phyloP scores from a whole-genome alignment of 1,139 yeast species.

The Geotrichum restrictum region DNA sequence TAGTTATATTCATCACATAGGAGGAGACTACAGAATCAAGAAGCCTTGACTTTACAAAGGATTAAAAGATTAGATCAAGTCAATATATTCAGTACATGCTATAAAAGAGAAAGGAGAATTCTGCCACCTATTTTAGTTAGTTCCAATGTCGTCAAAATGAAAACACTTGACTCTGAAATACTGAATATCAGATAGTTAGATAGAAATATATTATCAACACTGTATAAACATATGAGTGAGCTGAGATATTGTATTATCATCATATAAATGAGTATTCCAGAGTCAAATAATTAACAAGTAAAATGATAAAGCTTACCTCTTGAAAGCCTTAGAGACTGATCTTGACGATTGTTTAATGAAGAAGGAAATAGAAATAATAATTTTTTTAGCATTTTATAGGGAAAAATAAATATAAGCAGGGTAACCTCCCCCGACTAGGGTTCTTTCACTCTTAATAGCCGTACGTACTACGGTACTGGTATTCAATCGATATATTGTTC shows the following conservation, averaged over 20 bases:
- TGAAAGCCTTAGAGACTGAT: too few relatives aligned
- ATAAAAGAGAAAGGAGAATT: too few relatives aligned
- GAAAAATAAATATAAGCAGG: neutral
- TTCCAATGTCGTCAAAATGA: neutral
- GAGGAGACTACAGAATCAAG: too few relatives aligned
- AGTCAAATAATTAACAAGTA: neutral
- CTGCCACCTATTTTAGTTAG: too few relatives aligned
- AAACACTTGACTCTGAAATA: neutral
- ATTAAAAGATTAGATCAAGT: too few relatives aligned
- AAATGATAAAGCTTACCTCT: neutral
- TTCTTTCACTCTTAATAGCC: too few relatives aligned
- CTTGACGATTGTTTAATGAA: neutral
- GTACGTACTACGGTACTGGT: too few relatives aligned
- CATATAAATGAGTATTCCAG: neutral
- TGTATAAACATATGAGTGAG: conserved; percentile 9
- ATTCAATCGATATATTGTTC: too few relatives aligned
- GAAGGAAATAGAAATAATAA: neutral
- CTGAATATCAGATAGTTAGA: neutral
- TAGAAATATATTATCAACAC: conserved; percentile 9
- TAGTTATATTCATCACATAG: too few relatives aligned
- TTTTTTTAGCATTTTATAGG: neutral
- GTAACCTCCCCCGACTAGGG: too few relatives aligned
- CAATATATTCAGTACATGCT: neutral
- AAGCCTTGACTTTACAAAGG: too few relatives aligned
- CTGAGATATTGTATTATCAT: conserved; percentile 10